Percentiles rank a stretch among this genome's conserved stretches.
Evolutionary conservation across 2,329 filamentous ascomycete species (phyloP).

Genomic region (Pseudopithomyces maydicus): DNA sequence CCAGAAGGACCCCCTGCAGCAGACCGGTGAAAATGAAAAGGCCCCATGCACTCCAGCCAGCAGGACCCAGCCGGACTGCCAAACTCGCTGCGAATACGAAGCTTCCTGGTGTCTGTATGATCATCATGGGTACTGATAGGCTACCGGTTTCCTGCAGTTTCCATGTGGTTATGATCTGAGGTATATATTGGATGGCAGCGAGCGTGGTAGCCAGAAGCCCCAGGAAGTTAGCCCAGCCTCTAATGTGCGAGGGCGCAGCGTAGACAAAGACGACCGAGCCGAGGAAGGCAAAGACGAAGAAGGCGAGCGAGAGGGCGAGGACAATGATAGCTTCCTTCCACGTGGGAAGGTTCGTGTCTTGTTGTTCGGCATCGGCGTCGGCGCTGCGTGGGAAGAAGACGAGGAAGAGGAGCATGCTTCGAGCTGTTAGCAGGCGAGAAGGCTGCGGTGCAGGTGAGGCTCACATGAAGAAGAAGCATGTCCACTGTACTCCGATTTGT

Average conservation of each 20-base stretch:
- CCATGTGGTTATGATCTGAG: constrained; percentile 93
- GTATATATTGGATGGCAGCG: constrained; percentile 88
- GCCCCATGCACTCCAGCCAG: constrained; percentile 95
- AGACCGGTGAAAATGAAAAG: constrained; percentile 85
- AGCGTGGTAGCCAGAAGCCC: constrained; percentile 79
- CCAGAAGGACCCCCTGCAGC: constrained; percentile 81
- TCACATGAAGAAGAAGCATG: constrained; percentile 90
- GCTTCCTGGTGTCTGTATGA: constrained; percentile 92
- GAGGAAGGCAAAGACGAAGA: constrained; percentile 74
- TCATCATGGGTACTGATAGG: constrained; percentile 96
- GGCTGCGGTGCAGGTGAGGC: background rate
- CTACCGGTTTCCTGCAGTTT: constrained; percentile 84
- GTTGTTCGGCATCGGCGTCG: constrained; percentile 23
- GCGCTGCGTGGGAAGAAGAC: constrained; percentile 73
- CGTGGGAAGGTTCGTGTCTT: constrained; percentile 50
- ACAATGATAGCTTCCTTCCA: constrained; percentile 82
- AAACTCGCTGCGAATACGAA: constrained; percentile 88
- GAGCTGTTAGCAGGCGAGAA: constrained; percentile 14
- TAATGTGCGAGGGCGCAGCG: constrained; percentile 66
- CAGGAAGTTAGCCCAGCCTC: constrained; percentile 82
- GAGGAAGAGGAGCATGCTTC: constrained; percentile 87
- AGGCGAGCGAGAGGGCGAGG: constrained; percentile 72
- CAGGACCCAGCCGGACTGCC: constrained; percentile 75
- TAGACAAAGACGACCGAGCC: constrained; percentile 68
- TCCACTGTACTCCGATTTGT: constrained; percentile 90